A percentile compares a stretch with the other conserved stretches of the same genome.
These are phyloP conservation scores for Emericellopsis cladophorae DNA, from an alignment of 2,329 filamentous ascomycete species.

Conservation along the genomic window DNA sequence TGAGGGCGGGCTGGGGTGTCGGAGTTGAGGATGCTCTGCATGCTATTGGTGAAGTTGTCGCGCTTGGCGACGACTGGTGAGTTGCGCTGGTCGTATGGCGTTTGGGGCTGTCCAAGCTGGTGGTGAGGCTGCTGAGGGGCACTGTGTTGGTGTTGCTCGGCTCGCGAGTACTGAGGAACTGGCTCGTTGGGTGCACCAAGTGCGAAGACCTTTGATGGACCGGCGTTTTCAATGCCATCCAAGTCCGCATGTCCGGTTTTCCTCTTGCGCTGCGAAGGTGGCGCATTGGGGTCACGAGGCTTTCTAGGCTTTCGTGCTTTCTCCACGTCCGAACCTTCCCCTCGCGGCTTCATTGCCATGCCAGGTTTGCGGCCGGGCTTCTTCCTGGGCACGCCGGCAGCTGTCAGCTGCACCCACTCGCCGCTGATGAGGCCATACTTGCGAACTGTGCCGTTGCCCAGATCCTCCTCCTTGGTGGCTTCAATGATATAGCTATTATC, in stretches of 20 bases:
- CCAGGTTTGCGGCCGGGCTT: slow-evolving; percentile 56
- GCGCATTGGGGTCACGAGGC: slow-evolving; percentile 45
- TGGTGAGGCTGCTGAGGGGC: background rate
- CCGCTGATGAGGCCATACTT: slow-evolving; percentile 24
- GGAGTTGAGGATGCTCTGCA: slow-evolving; percentile 44
- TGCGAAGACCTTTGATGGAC: slow-evolving; percentile 5
- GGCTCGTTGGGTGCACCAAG: slow-evolving; percentile 1
- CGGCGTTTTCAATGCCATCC: slow-evolving; percentile 16
- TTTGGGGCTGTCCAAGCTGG: slow-evolving; percentile 9
- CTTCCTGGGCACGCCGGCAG: slow-evolving; percentile 45
- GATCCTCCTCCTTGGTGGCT: slow-evolving; percentile 6
- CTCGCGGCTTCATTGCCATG: slow-evolving; percentile 33
- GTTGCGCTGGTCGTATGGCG: slow-evolving; percentile 16
- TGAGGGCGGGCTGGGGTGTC: slow-evolving; percentile 33
- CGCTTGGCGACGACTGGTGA: slow-evolving; percentile 36
- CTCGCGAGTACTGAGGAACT: background rate
- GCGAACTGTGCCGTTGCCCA: slow-evolving; percentile 8
- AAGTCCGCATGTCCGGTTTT: slow-evolving; percentile 27
- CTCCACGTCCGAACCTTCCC: slow-evolving; percentile 13
- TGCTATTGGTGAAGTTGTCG: slow-evolving; percentile 35
- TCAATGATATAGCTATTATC: background rate
- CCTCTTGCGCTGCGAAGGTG: slow-evolving; percentile 39
- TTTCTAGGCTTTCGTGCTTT: slow-evolving; percentile 43
- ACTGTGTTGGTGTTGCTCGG: background rate
- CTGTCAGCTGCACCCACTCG: slow-evolving; percentile 36